Conservation (phyloP, 2,329 filamentous ascomycete genomes). For the Septoria linicola region DNA sequence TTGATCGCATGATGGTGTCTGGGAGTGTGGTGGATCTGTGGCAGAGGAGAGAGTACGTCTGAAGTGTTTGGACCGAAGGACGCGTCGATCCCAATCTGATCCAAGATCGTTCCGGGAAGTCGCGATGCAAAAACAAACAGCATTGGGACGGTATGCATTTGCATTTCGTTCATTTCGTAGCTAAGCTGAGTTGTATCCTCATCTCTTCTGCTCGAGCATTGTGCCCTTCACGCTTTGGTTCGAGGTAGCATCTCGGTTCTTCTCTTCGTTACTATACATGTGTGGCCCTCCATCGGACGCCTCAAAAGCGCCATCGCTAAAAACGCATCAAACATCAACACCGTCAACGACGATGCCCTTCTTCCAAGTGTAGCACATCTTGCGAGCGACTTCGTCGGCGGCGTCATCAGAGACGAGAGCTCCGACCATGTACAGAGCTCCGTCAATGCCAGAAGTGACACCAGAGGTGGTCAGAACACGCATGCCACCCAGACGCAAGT, state of each 20-base stretch:
- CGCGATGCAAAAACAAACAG: too few relatives aligned
- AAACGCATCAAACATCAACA: slow-evolving; percentile 66
- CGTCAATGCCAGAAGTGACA: slow-evolving; percentile 77
- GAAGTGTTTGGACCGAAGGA: too few relatives aligned
- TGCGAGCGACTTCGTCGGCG: slow-evolving; percentile 70
- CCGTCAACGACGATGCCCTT: slow-evolving; percentile 84
- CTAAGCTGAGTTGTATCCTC: slow-evolving; percentile 11
- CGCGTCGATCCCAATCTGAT: too few relatives aligned
- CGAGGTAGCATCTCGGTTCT: slow-evolving; percentile 23
- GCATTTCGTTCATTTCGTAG: slow-evolving; percentile 22
- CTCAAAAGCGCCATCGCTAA: slow-evolving; percentile 10
- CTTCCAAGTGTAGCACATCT: slow-evolving; percentile 80
- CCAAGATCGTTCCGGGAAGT: too few relatives aligned
- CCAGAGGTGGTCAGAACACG: slow-evolving; percentile 79
- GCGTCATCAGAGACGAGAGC: slow-evolving; percentile 75
- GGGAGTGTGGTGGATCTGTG: too few relatives aligned
- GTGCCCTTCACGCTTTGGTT: slow-evolving; percentile 21
- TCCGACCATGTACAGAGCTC: slow-evolving; percentile 78
- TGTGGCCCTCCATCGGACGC: slow-evolving; percentile 3
- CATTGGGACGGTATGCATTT: too few relatives aligned
- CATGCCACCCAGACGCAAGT: slow-evolving; percentile 67
- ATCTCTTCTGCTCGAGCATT: slow-evolving; percentile 6
- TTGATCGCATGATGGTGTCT: too few relatives aligned
- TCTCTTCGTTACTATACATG: slow-evolving; percentile 17
- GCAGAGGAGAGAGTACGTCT: too few relatives aligned